phyloP scores from a whole-genome alignment of 2,329 filamentous ascomycete genomes.

The Colletotrichum sp. region DNA sequence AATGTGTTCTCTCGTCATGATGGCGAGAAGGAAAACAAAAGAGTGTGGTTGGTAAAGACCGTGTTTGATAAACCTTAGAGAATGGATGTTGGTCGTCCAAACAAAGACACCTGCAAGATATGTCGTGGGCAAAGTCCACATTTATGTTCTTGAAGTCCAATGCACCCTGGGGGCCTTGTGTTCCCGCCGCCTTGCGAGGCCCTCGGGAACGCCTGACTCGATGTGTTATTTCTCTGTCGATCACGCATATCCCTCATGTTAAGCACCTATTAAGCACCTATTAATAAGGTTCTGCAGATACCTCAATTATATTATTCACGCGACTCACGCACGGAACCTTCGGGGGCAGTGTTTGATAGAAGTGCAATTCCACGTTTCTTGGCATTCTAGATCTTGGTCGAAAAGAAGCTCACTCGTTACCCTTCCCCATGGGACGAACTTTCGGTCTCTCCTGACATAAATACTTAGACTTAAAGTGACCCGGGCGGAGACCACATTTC shows the following conservation, averaged over 20 bases:
- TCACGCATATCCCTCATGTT: neutral
- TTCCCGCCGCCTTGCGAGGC: neutral
- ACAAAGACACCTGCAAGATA: neutral
- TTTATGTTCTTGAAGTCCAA: neutral
- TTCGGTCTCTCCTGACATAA: neutral
- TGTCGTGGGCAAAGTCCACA: neutral
- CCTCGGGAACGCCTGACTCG: neutral
- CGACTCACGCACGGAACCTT: neutral
- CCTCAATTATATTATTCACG: neutral
- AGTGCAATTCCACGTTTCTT: neutral
- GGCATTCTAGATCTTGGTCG: neutral
- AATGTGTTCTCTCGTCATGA: neutral
- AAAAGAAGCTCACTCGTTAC: neutral
- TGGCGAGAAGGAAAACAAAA: neutral
- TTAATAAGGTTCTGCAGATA: neutral
- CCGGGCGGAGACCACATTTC: neutral
- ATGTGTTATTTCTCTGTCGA: neutral
- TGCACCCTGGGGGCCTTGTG: neutral
- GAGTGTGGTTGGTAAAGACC: neutral
- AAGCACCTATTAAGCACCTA: neutral
- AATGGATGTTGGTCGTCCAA: neutral
- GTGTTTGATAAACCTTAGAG: neutral
- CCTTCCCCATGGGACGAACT: neutral
- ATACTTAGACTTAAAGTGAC: neutral
- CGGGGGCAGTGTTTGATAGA: neutral